Evolutionary conservation across 371 early-diverging fungal genomes (phyloP).

Genomic region (Cokeromyces recurvatus): DNA sequence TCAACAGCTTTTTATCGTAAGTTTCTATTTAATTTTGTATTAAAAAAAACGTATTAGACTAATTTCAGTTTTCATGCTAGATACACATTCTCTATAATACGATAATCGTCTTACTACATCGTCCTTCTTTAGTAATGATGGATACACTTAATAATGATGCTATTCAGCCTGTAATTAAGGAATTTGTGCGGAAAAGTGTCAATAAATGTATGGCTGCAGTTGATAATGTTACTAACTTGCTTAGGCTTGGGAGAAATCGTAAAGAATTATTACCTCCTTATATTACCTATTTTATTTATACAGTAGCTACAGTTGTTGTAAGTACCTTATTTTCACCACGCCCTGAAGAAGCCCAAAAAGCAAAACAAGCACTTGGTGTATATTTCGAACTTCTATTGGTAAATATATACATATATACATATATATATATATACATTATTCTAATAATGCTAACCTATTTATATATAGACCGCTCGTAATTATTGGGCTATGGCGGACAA

Average conservation of each 20-base stretch:
- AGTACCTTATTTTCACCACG: constrained; percentile 42
- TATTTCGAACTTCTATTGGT: constrained; percentile 8
- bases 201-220: constrained; percentile 44
- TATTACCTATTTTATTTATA: constrained; percentile 45
- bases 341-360: constrained; percentile 29
- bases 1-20: neutral
- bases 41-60: no score
- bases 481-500: constrained; percentile 60
- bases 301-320: constrained; percentile 48
- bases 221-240: constrained; percentile 39
- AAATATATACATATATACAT: no score
- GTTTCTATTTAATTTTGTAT: neutral
- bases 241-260: constrained; percentile 25
- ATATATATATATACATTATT: no score
- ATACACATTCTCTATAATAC: constrained; percentile 49
- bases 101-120: constrained; percentile 46
- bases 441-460: no score
- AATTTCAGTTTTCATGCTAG: no score
- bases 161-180: constrained; percentile 32
- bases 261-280: constrained; percentile 35
- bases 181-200: constrained; percentile 36
- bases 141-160: constrained; percentile 22
- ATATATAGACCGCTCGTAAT: no score
- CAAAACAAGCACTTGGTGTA: constrained; percentile 29
- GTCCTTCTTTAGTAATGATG: constrained; percentile 33